Percentiles rank a stretch among this genome's conserved stretches.
Conservation (phyloP, 2,329 filamentous ascomycete genomes). For the Colletotrichum gloeosporioides region DNA sequence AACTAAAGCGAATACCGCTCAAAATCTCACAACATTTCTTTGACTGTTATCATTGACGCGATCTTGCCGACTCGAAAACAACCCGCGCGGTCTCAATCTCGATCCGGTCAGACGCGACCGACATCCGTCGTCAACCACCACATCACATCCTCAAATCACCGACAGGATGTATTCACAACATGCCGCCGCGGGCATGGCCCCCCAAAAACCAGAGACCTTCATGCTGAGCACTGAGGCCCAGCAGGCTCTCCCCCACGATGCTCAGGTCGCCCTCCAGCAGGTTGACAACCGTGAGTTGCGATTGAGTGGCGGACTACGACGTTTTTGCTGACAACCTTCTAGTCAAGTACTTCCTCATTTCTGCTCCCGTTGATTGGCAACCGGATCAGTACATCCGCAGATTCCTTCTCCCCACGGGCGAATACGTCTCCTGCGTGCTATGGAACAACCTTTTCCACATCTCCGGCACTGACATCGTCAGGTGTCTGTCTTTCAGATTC, state of each 20-base stretch:
- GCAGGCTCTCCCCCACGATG: slow-evolving; percentile 93
- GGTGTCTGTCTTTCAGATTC: slow-evolving; percentile 97
- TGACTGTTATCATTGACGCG: not conserved
- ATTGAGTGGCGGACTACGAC: not conserved
- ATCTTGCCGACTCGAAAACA: not conserved
- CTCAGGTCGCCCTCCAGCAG: slow-evolving; percentile 95
- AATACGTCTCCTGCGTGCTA: slow-evolving; percentile 98
- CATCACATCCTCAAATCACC: not conserved
- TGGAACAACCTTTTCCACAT: slow-evolving; percentile 99
- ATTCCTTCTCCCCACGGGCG: slow-evolving; percentile 93
- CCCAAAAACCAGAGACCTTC: slow-evolving; percentile 98
- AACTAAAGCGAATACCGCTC: not conserved
- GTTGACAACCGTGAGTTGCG: slow-evolving; percentile 86
- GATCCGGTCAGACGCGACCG: slow-evolving; percentile 24
- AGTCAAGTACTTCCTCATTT: slow-evolving; percentile 99
- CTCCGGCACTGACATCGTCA: slow-evolving; percentile 97
- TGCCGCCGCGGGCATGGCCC: slow-evolving; percentile 82
- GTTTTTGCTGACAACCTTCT: slow-evolving; percentile 29
- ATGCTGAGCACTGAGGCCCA: slow-evolving; percentile 98
- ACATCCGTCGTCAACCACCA: slow-evolving; percentile 17
- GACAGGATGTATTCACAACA: slow-evolving; percentile 81
- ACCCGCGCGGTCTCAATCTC: not conserved
- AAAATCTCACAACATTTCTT: not conserved
- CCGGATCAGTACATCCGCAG: slow-evolving; percentile 95
- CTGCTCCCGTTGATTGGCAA: slow-evolving; percentile 96